A percentile compares a stretch with the other conserved stretches of the same genome.
phyloP scores from a whole-genome alignment of 163 green algal genomes.

The Scenedesmus sp. region DNA sequence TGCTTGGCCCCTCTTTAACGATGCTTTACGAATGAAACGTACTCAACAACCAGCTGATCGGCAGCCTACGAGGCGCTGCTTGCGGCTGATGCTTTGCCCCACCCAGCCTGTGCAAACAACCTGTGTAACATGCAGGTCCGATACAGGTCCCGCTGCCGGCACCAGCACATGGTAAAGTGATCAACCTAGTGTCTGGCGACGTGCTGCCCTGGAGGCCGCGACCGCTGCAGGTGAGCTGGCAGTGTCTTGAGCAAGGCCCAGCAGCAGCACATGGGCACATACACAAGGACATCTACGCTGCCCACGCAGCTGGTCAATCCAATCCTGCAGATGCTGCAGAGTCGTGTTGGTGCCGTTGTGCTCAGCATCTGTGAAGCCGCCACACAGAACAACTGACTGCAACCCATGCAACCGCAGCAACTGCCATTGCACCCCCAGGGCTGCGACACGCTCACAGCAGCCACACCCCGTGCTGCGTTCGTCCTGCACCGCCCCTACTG shows the following conservation, averaged over 20 bases:
- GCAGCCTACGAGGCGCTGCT: background rate
- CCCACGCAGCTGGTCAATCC: background rate
- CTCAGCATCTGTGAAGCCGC: background rate
- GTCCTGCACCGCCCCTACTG: background rate
- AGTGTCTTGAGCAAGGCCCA: background rate
- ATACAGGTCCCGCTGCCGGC: constrained; percentile 35
- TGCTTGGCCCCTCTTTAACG: background rate
- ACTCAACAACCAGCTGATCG: background rate
- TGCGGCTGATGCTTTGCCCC: background rate
- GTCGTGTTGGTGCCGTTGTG: background rate
- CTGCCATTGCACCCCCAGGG: background rate
- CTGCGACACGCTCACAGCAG: background rate
- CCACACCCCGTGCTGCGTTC: background rate
- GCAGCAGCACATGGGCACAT: background rate
- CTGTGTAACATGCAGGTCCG: constrained; percentile 9
- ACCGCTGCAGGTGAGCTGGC: constrained; percentile 32
- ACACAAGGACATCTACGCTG: background rate
- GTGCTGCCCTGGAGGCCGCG: constrained; percentile 46
- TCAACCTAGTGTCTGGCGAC: constrained; percentile 4
- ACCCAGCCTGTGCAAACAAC: background rate
- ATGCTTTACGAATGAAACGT: background rate
- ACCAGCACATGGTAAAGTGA: constrained; percentile 23
- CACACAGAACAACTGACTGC: background rate
- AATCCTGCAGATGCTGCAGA: background rate
- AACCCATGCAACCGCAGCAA: background rate